Conservation (phyloP, 2,329 filamentous ascomycete species). For the Aspergillus ochraceus region DNA sequence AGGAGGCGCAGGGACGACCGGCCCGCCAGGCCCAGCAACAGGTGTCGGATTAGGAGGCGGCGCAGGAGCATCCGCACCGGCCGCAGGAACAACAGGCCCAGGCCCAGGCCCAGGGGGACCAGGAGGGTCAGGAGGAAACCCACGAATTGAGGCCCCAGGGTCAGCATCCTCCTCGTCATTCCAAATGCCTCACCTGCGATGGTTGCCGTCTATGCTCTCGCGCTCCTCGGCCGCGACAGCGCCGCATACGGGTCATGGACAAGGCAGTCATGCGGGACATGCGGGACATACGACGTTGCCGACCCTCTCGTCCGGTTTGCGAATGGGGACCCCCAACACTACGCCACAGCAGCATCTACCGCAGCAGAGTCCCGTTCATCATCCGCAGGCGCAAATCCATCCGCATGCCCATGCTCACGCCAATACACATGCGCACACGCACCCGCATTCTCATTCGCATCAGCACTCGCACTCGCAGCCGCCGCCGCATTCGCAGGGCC, state of each 20-base stretch:
- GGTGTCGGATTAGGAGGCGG: background rate
- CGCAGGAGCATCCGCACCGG: slow-evolving; percentile 1
- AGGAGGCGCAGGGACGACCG: background rate
- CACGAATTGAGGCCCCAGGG: slow-evolving; percentile 10
- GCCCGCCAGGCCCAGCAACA: background rate
- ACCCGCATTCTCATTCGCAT: background rate
- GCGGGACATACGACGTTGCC: slow-evolving; percentile 14
- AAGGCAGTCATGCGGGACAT: background rate
- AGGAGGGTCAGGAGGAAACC: background rate
- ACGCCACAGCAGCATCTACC: background rate
- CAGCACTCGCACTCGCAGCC: background rate
- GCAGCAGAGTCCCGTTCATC: background rate
- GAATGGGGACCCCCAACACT: slow-evolving; percentile 9
- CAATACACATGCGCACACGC: background rate
- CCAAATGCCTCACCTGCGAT: slow-evolving; percentile 26
- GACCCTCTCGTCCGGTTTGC: slow-evolving; percentile 21
- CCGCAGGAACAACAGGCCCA: background rate
- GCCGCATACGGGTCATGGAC: background rate
- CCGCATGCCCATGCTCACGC: background rate
- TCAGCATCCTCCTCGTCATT: slow-evolving; percentile 17
- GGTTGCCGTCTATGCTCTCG: slow-evolving; percentile 26
- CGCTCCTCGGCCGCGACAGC: slow-evolving; percentile 7
- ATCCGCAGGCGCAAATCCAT: background rate
- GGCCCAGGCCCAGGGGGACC: background rate
- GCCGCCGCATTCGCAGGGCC: background rate